Evolutionary conservation across 1,284 basidiomycete species (phyloP), one percentile per base, ranked within the genome.

Genomic region (Leccinum angustisporum): DNA sequence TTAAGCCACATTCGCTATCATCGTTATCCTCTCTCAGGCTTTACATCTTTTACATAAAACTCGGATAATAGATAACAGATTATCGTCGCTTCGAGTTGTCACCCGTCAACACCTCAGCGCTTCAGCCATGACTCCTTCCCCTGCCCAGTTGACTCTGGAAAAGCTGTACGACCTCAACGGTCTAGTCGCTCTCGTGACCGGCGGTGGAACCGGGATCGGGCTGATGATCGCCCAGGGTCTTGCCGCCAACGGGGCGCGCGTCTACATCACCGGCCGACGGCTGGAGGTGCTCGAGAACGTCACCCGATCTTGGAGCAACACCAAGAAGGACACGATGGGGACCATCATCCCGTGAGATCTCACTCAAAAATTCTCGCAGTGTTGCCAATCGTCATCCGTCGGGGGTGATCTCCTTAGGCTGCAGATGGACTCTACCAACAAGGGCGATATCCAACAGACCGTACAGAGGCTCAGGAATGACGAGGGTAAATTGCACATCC

Each of bases 161-260:
- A 79, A 75, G 62, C 65, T 89, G n/a, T 87, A 83, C 67, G 80
- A 85, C 65, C 80, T 91, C 57, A 76, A 79, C 14, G 86, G 83
- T 8, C 81, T 84, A 34, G 77, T 92, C 18, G 89, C 90, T 7
- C 74, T 94, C 36, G 87, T 93, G 34, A 90, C 91, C 0, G 91
- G 92, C 51, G 92, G 91, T 5, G 91, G 25, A 25, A 91, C 89
- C 0, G 92, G 92, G 2, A 93, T 94, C 63, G 87, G 88, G 54
- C 74, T 87, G 63, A 88, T 89, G 85, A 91, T 92, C 61, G 80
- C 91, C 5, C 80, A 83, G 59, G 90, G 88, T 4, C 80, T 95
- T 14, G 90, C 90, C 10, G 83, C 84, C 25, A 90, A 87, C 67
- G 91, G 91, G 2, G 91, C 92, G 14, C 90, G 86, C 65, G 92